Evolutionary conservation across 352 stramenopile species (phyloP), one percentile per base, ranked within the genome.

Genomic region (Phytophthora boehmeriae): DNA sequence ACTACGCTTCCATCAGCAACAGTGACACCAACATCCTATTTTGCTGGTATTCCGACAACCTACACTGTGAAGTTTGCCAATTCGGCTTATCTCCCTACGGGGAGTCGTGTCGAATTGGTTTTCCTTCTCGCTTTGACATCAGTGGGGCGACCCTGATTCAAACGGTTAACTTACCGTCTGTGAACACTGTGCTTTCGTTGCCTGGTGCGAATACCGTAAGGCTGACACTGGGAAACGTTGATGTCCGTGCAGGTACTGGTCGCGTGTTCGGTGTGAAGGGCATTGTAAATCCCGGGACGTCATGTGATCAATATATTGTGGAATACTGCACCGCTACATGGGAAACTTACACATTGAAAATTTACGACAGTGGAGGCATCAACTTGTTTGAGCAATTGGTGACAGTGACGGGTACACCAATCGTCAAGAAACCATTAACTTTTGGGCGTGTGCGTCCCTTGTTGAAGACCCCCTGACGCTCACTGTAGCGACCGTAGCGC

Each of bases 371-470:
- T 19, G 56, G 43, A 9, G 59, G 51, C 8, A 30, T 30, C 6
- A 80, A 86, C 2, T 5, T 78, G 17, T 90, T 81, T 16, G 76
- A 88, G 39, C 25, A 68, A 23, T 67, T 68, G 10, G 64, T 66
- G 1, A 63, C 67, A 8, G 64, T 92, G 17, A 22, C 75, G 6
- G 83, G 80, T 2, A 85, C 76, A 2, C 73, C 71, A 22, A 87
- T 92, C 54, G 64, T 90, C n/a, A 90, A 89, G 62, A 88, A 85
- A 45, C 70, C 68, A 14, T 63, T 92, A 5, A 14, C 39, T 0
- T 88, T 76, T 50, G 83, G 64, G 0, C 76, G 76, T 32, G 75
- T 92, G 14, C 76, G 78, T 6, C 79, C 78, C 0, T 38, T 76
- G 8, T 23, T 75, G 16, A 84, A 77, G 45, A 32, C 55, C 1